phyloP scores from a whole-genome alignment of 2,329 filamentous ascomycete species.

The Teratosphaeria gauchensis region DNA sequence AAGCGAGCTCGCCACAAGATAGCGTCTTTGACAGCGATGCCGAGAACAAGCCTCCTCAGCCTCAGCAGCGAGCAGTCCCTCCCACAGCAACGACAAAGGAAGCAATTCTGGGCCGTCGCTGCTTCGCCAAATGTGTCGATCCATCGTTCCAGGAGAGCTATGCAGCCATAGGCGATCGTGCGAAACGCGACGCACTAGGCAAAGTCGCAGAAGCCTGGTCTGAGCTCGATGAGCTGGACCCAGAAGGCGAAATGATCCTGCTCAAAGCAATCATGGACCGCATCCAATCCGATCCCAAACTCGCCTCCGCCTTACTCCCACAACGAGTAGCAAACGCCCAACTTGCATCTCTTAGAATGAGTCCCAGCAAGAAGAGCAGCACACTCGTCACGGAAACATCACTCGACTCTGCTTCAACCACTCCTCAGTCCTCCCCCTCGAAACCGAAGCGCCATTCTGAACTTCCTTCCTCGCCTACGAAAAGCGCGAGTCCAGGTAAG shows the following conservation, averaged over 20 bases:
- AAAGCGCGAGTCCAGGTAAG: slow-evolving; percentile 41
- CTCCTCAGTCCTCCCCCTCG: slow-evolving; percentile 19
- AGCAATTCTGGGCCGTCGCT: slow-evolving; percentile 66
- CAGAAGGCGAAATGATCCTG: slow-evolving; percentile 80
- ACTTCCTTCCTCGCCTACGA: slow-evolving; percentile 13
- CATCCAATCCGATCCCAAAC: slow-evolving; percentile 59
- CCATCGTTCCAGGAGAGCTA: slow-evolving; percentile 75
- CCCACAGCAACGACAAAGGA: slow-evolving; percentile 53
- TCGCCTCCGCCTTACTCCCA: slow-evolving; percentile 40
- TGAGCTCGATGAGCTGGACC: slow-evolving; percentile 74
- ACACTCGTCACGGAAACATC: slow-evolving; percentile 11
- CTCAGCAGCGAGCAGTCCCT: slow-evolving; percentile 9
- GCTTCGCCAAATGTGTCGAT: slow-evolving; percentile 74
- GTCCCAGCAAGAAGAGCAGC: slow-evolving; percentile 16
- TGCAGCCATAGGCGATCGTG: slow-evolving; percentile 54
- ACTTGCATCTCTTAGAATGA: slow-evolving; percentile 23
- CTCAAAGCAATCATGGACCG: slow-evolving; percentile 68
- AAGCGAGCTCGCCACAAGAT: slow-evolving; percentile 15
- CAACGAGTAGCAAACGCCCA: slow-evolving; percentile 25
- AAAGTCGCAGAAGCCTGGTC: slow-evolving; percentile 79
- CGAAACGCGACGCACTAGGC: slow-evolving; percentile 76
- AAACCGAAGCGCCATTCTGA: slow-evolving; percentile 10
- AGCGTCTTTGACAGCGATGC: slow-evolving; percentile 37
- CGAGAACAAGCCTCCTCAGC: slow-evolving; percentile 54
- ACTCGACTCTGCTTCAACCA: slow-evolving; percentile 5